A percentile compares a stretch with the other conserved stretches of the same genome.
phyloP scores from a whole-genome alignment of 495 filamentous ascomycete species.

The Penicillium maclennaniae region DNA sequence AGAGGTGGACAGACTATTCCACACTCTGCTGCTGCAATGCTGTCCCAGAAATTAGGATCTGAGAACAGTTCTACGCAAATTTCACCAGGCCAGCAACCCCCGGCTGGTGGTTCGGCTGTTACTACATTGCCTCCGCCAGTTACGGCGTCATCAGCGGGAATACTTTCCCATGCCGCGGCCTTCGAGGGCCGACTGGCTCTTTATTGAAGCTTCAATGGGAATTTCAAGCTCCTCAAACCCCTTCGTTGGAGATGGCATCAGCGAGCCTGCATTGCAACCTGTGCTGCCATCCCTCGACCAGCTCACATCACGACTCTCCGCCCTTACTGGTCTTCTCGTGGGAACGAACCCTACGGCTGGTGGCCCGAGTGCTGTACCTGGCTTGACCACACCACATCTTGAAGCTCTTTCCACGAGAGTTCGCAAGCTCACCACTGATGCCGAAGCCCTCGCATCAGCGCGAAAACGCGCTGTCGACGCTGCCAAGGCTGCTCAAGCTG shows the following conservation, averaged over 20 bases:
- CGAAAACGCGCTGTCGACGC: conserved; percentile 65
- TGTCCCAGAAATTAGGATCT: conserved; percentile 33
- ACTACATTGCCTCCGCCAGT: conserved; percentile 7
- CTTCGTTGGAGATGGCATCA: conserved; percentile 54
- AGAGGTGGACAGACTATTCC: conserved; percentile 20
- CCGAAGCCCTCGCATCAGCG: conserved; percentile 70
- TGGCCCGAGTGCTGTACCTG: conserved; percentile 19
- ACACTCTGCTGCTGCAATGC: conserved; percentile 34
- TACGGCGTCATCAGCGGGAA: conserved; percentile 46
- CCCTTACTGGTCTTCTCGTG: conserved; percentile 42
- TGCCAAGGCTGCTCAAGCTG: conserved; percentile 63
- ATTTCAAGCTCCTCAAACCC: conserved; percentile 65
- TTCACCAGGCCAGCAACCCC: conserved; percentile 7
- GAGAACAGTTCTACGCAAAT: conserved; percentile 7
- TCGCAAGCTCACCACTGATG: conserved; percentile 70
- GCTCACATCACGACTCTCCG: conserved; percentile 41
- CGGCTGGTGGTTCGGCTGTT: conserved; percentile 2
- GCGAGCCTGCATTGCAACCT: conserved; percentile 66
- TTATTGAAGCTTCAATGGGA: conserved; percentile 79
- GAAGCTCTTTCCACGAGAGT: conserved; percentile 72
- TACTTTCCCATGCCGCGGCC: conserved; percentile 76
- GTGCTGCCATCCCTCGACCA: conserved; percentile 75
- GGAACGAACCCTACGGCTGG: conserved; percentile 36
- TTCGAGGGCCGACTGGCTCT: conserved; percentile 77
- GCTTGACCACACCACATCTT: conserved; percentile 46